Base-by-base conservation (phyloP, 805 yeast genomes). In the Wickerhamomyces alni region DNA sequence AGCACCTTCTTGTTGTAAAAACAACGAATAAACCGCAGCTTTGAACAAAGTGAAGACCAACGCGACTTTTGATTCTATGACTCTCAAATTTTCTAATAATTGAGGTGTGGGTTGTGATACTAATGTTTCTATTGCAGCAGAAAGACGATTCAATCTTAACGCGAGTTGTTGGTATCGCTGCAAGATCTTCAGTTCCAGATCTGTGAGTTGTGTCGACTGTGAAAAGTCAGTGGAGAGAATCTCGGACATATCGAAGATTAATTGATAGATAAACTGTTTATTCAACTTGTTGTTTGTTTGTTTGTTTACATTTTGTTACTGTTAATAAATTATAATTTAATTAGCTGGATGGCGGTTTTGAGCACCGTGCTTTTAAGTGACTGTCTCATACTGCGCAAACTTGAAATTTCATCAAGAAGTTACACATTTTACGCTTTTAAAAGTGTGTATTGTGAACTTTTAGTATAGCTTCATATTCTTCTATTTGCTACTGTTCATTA, bases 1-100 rank as follows among this genome's bases (percentile, higher is more conserved):
- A 7, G 37, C 41, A 10, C 51, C 52, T 44, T 67, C 75, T 45
- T 70, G 70, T 48, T 77, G 80, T 30, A 78, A 54, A 40, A 78
- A 73, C 37, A 82, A 62, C 15, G 81, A 74, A 53, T 82, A 82
- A 4, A 82, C 86, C 4, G 87, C 82, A 5, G 84, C 81, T 47
- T 80, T 78, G 58, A 82, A 71, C 32, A 80, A 57, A 1, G 87
- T 81, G 37, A 78, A 77, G 4, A 82, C 82, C 38, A 81, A 58
- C 1, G 82, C 80, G 11, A 78, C 66, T 46, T 80, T 80, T 44
- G 75, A 67, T 49, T 82, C 89, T 37, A 82, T 67, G 18, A 67
- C 72, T 22, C 87, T 66, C 47, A 82, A 57, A 44, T 75, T 74
- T 27, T 72, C 76, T 18, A 71, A 48, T 17, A 73, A 58, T 35